A percentile compares a stretch with the other conserved stretches of the same genome.
Evolutionary conservation across 495 filamentous ascomycete genomes (phyloP).

Genomic region (Podospora didyma): DNA sequence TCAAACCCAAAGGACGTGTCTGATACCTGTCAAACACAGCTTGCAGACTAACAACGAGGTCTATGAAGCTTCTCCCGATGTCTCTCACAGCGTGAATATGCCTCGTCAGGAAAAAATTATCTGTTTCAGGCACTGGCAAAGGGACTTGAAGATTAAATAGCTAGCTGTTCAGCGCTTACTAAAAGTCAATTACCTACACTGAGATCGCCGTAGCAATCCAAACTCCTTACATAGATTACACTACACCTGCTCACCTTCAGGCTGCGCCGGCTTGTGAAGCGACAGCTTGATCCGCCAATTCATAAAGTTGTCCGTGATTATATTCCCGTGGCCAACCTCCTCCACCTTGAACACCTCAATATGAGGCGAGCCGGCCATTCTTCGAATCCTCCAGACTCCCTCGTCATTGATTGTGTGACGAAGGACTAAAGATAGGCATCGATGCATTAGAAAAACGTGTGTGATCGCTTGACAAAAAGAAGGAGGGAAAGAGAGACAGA

Average conservation of each 20-base stretch:
- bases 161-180: no score
- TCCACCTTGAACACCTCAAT: constrained; percentile 73
- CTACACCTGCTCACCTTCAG: not conserved
- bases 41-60: no score
- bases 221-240: no score
- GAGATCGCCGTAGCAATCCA: no score
- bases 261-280: not conserved
- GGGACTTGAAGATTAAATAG: no score
- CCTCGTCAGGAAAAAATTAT: no score
- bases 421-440: constrained; percentile 47
- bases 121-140: no score
- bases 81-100: no score
- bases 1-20: no score
- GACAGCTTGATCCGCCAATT: constrained; percentile 61
- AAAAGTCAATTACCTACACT: no score
- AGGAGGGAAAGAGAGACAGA: not conserved
- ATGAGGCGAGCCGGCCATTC: constrained; percentile 45
- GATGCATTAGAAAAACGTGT: not conserved
- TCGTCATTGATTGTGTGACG: constrained; percentile 61
- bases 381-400: constrained; percentile 79
- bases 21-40: no score
- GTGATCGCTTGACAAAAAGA: not conserved
- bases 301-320: constrained; percentile 73
- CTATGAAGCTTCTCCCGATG: no score
- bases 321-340: constrained; percentile 68